A percentile compares a stretch with the other conserved stretches of the same genome.
phyloP scores from a whole-genome alignment of 768 basidiomycete species.

The Mycena albidolilacea region DNA sequence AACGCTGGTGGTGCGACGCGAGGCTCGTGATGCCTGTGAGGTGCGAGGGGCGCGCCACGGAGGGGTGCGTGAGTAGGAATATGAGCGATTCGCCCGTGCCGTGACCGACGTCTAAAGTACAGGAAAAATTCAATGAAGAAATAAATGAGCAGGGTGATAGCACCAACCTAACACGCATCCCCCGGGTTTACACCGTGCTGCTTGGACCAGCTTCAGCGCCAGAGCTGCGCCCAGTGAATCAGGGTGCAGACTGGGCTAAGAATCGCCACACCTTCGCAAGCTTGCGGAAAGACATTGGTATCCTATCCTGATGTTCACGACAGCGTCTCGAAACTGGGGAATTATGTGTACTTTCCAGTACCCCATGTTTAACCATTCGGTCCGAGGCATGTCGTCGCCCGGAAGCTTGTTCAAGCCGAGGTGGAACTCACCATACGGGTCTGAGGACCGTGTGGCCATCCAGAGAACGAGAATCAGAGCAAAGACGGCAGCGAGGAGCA shows the following conservation, averaged over 20 bases:
- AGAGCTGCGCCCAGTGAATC: conserved; percentile 57
- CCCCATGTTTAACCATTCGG: conserved; percentile 83
- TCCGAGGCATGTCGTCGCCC: conserved; percentile 53
- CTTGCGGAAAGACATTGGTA: conserved; percentile 66
- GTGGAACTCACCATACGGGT: conserved; percentile 76
- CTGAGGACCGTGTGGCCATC: conserved; percentile 42
- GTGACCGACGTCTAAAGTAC: conserved; percentile 71
- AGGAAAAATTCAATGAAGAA: conserved; percentile 10
- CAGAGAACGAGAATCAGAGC: conserved; percentile 18
- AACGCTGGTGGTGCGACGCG: conserved; percentile 61
- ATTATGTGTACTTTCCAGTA: conserved; percentile 69
- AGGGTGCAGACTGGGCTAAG: not conserved
- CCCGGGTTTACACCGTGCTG: conserved; percentile 56
- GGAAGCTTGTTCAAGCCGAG: conserved; percentile 61
- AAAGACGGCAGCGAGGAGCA: conserved; percentile 16
- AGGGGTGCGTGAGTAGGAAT: conserved; percentile 63
- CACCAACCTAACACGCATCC: conserved; percentile 69
- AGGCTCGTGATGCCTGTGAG: conserved; percentile 75
- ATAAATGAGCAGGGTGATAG: not conserved
- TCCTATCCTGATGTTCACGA: conserved; percentile 50
- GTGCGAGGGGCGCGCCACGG: conserved; percentile 61
- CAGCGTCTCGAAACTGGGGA: not conserved
- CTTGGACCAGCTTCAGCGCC: conserved; percentile 64
- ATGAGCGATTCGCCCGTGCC: conserved; percentile 79
- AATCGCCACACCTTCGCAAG: conserved; percentile 66